Evolutionary conservation across 2,329 filamentous ascomycete species (phyloP).

Genomic region (Beauveria medogensis): DNA sequence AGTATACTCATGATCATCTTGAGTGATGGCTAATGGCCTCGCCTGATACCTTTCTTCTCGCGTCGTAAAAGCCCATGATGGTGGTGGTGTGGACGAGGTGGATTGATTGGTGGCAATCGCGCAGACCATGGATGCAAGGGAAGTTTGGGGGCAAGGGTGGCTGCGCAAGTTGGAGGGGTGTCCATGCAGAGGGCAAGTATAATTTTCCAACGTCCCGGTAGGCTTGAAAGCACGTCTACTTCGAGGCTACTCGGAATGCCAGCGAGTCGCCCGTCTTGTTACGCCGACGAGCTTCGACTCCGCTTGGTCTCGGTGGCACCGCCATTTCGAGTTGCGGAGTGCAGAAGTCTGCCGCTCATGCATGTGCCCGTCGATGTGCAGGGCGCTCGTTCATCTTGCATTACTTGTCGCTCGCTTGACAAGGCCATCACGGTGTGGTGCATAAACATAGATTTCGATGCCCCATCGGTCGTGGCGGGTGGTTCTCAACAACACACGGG

Average conservation of each 20-base stretch:
- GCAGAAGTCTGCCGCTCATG: slow-evolving; percentile 1
- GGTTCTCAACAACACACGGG: not conserved
- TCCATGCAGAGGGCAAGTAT: not conserved
- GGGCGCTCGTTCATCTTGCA: not conserved
- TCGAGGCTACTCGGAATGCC: not conserved
- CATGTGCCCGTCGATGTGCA: not conserved
- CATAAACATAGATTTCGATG: not conserved
- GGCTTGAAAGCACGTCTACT: not conserved
- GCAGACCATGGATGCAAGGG: not conserved
- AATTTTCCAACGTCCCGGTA: not conserved
- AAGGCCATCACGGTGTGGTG: not conserved
- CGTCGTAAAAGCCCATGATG: not conserved
- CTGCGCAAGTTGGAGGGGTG: not conserved
- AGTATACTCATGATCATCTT: not conserved
- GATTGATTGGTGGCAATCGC: not conserved
- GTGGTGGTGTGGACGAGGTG: slow-evolving; percentile 7
- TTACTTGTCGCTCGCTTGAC: not conserved
- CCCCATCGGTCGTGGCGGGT: not conserved
- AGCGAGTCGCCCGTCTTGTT: not conserved
- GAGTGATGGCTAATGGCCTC: not conserved
- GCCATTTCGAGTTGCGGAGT: not conserved
- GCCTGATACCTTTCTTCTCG: not conserved
- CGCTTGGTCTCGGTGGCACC: not conserved
- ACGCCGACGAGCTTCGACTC: not conserved
- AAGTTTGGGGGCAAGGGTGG: not conserved